Evolutionary conservation across 768 basidiomycete species (phyloP).

Genomic region (Boletus sp.): DNA sequence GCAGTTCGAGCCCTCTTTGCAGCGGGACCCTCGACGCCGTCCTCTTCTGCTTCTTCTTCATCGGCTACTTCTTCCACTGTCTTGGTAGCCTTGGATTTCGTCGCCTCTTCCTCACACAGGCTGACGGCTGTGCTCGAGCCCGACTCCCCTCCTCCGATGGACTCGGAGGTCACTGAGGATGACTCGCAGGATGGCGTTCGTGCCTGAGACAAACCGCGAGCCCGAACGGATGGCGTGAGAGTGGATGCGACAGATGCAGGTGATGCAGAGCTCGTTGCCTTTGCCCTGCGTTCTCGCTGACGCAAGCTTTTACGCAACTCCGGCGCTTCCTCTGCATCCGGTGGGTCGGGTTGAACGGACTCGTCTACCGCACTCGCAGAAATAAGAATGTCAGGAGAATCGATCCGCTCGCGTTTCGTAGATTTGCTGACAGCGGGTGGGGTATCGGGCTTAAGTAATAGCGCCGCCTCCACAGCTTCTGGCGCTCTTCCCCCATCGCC

Average conservation of each 20-base stretch:
- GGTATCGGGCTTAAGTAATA: constrained; percentile 22
- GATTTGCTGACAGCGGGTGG: constrained; percentile 5
- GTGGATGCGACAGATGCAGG: constrained; percentile 31
- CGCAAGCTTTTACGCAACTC: constrained; percentile 32
- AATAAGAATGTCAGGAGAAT: constrained; percentile 11
- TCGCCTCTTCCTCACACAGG: constrained; percentile 27
- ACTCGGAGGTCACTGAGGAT: constrained; percentile 25
- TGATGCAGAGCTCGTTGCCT: constrained; percentile 16
- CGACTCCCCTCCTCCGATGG: constrained; percentile 27
- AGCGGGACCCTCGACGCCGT: constrained; percentile 7
- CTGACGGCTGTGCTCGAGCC: constrained; percentile 36
- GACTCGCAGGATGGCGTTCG: constrained; percentile 24
- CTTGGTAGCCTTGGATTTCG: constrained; percentile 21
- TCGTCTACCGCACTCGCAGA: constrained; percentile 8
- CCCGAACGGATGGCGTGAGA: constrained; percentile 27
- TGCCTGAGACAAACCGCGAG: constrained; percentile 20
- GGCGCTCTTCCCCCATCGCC: neutral
- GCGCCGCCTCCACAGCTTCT: constrained; percentile 2
- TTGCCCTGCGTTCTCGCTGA: constrained; percentile 28
- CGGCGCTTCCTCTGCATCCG: constrained; percentile 21
- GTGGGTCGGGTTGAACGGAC: constrained; percentile 7
- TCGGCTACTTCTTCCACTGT: constrained; percentile 9
- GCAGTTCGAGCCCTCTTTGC: constrained; percentile 22
- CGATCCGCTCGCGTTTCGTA: constrained; percentile 25
- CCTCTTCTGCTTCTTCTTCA: constrained; percentile 17